Base-by-base conservation (phyloP, 768 basidiomycete genomes). In the Holtermannia corniformis region DNA sequence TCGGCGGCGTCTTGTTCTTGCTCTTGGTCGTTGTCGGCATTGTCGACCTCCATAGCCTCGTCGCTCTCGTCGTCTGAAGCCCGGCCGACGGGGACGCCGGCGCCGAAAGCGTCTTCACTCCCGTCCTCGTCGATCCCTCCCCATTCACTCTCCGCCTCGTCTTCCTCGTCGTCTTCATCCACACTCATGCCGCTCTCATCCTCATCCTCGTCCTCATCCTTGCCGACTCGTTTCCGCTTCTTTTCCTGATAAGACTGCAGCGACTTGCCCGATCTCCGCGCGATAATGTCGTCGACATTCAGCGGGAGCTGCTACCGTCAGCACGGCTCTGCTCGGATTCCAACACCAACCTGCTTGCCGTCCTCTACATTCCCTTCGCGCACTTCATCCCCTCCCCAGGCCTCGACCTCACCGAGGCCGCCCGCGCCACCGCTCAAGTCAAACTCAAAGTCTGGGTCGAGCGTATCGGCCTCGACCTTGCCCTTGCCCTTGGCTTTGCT, bases 211-310 rank as follows among this genome's bases (percentile, higher is more conserved):
- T 63, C 71, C 16, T 72, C 72, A 20, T 73, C 73, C 24, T 75
- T 75, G 12, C 69, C 76, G 16, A 75, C 72, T 47, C 82, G 73
- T 74, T 87, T 87, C 51, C 87, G 80, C 65, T 90, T 70, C 25
- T 62, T 50, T 86, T 72, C 63, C 24, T 55, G 47, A 45, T 64
- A 62, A 7, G 75, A 70, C 49, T 73, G 72, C 24, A 65, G 60
- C 27, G 60, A 58, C 62, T 58, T 71, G 59, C 52, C 82, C 62
- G 65, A 76, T 79, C 63, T 82, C 52, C 84, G 79, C 47, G 83
- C 82, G 70, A 96, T 92, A 55, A 96, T 92, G 64, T 93, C 88
- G 70, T 93, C 86, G 10, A 96, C 83, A 43, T 84, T 87, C 49
- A 93, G 81, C n/a, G 83, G 83, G 67, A 80, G 24, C 16, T 32